Evolutionary conservation across 2,329 filamentous ascomycete genomes (phyloP).

Genomic region (Alternaria brassicicola): DNA sequence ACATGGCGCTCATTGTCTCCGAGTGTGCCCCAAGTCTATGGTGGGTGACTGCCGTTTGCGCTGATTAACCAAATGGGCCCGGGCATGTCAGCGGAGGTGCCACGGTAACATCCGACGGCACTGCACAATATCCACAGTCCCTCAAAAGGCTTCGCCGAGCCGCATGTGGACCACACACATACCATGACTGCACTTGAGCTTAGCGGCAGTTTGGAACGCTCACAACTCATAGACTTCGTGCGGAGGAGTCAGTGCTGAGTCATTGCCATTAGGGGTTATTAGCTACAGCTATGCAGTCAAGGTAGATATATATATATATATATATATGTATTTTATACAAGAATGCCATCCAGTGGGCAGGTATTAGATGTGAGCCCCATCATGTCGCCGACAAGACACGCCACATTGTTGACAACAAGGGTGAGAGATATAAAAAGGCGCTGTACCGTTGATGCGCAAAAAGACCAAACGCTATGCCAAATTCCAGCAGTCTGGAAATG

Average conservation of each 20-base stretch:
- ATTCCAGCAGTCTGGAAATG: conserved; percentile 18
- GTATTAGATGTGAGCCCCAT: conserved; percentile 5
- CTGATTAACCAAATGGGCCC: neutral
- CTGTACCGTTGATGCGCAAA: conserved; percentile 5
- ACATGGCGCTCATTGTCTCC: conserved; percentile 4
- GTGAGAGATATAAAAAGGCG: conserved; percentile 2
- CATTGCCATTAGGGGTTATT: conserved; percentile 1
- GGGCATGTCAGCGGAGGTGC: neutral
- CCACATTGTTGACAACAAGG: neutral
- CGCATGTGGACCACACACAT: neutral
- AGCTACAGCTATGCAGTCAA: conserved; percentile 5
- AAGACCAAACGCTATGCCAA: conserved; percentile 26
- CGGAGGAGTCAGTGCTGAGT: neutral
- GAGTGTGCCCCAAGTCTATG: neutral
- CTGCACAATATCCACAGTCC: neutral
- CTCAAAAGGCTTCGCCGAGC: neutral
- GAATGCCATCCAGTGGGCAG: conserved; percentile 6
- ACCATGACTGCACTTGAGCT: neutral
- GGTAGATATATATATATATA: neutral
- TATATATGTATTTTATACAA: conserved; percentile 7
- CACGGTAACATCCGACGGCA: conserved; percentile 5
- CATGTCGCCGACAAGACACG: conserved; percentile 14
- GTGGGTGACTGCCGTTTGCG: neutral
- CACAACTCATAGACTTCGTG: neutral
- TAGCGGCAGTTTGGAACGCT: neutral